phyloP scores from a whole-genome alignment of 2,329 filamentous ascomycete species.

The Calonectria fujianensis region DNA sequence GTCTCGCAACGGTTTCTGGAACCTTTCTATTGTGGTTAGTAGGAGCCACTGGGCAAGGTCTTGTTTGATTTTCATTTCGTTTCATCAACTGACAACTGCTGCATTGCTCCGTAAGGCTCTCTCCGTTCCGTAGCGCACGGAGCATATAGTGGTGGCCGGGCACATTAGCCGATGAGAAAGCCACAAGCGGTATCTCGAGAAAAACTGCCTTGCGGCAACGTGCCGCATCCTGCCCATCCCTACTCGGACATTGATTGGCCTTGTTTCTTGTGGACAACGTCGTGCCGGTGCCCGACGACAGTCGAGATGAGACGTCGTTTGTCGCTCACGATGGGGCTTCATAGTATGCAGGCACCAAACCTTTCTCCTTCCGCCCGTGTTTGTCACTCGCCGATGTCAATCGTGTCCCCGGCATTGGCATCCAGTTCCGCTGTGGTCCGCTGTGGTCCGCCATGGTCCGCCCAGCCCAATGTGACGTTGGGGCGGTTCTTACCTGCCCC shows the following conservation, averaged over 20 bases:
- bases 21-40: constrained; percentile 33
- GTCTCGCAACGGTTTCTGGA: constrained; percentile 42
- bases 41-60: not conserved
- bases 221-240: constrained; percentile 33
- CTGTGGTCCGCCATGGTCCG: constrained; percentile 28
- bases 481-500: constrained; percentile 34
- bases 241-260: constrained; percentile 9
- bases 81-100: constrained; percentile 25
- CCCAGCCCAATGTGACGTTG: constrained; percentile 46
- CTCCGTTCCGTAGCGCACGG: constrained; percentile 24
- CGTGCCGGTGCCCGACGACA: constrained; percentile 32
- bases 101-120: constrained; percentile 25
- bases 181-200: constrained; percentile 31
- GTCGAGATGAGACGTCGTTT: constrained; percentile 26
- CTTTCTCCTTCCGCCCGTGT: constrained; percentile 1
- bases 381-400: not conserved
- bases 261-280: constrained; percentile 11
- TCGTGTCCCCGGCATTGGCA: not conserved
- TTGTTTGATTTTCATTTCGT: constrained; percentile 38
- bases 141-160: constrained; percentile 27
- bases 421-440: constrained; percentile 34
- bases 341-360: constrained; percentile 22
- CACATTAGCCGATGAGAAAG: constrained; percentile 1
- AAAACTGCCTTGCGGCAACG: constrained; percentile 44
- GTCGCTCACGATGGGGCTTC: not conserved